Base-by-base conservation (phyloP, 208 protist genomes). In the Trichomonas vaginalis region DNA sequence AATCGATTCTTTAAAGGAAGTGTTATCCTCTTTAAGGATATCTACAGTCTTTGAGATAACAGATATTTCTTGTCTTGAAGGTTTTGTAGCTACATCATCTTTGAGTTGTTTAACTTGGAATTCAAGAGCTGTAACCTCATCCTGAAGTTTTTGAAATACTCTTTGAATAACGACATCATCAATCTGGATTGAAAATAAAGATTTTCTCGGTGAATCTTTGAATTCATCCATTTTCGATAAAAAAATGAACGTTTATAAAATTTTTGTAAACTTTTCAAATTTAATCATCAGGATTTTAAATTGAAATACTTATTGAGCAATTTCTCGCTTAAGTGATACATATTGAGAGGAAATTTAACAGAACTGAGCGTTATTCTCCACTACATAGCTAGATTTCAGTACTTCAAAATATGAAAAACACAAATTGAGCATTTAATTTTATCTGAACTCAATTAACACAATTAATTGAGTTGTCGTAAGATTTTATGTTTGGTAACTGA, bases 111-210 rank as follows among this genome's bases (percentile, higher is more conserved):
- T 51, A 35, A 92, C 17, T 92, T 92, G 45, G 12, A 40, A n/a
- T 92, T 14, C 10, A 15, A 92, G 15, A 17, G 12, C 46, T 39
- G 12, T 51, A 8, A 92, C 46, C 56, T 92, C 86, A 51, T 92
- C 86, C 37, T 92, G 40, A 21, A 92, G 45, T 9, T 42, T 92
- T 47, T 51, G 12, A 32, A 92, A 92, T 27, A 92, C 46, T 51
- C 86, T 48, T 92, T 92, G 86, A 21, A 92, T 92, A 6, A 92
- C 46, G 51, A 92, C 27, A 45, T 92, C 86, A 51, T 92, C 86
- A 51, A 92, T 45, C 46, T 92, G 86, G 0, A 92, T 51, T 10
- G 86, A 92, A 92, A 92, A 92, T 39, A 92, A 15, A 0, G 45
- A 56, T 39, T 92, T 92, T 51, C 45, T 6, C 37, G 86, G 56